Evolutionary conservation across 805 yeast species (phyloP).

Genomic region (Saturnispora galanensis): DNA sequence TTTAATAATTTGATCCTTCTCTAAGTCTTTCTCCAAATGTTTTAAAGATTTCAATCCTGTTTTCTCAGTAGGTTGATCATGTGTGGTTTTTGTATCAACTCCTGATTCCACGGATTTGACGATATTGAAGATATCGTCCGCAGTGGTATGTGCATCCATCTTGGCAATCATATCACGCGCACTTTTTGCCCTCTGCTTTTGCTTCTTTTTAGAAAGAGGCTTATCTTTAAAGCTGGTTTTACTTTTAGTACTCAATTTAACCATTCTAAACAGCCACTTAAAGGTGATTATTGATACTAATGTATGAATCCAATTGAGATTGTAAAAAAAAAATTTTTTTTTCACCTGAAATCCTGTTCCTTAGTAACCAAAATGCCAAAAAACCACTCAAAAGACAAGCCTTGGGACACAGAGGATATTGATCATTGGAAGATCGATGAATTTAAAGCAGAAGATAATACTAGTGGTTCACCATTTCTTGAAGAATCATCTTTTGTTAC

Average conservation of each 20-base stretch:
- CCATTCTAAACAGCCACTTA: neutral
- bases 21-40: constrained; percentile 30
- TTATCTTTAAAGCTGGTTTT: neutral
- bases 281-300: neutral
- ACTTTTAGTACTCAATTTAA: neutral
- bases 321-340: neutral
- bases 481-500: constrained; percentile 95
- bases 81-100: constrained; percentile 10
- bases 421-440: constrained; percentile 90
- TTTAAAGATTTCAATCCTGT: constrained; percentile 31
- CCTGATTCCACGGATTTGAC: constrained; percentile 11
- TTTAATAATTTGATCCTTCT: constrained; percentile 27
- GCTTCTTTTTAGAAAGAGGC: constrained; percentile 15
- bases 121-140: constrained; percentile 17
- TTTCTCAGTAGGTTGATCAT: constrained; percentile 1
- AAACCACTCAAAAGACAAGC: constrained; percentile 88
- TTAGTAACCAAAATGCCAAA: constrained; percentile 54
- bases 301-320: neutral
- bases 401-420: constrained; percentile 94
- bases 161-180: constrained; percentile 21
- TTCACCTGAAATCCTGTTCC: neutral
- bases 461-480: constrained; percentile 79
- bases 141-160: constrained; percentile 18
- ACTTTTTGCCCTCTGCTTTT: constrained; percentile 17
- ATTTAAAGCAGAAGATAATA: constrained; percentile 82